Percentiles rank a stretch among this genome's conserved stretches.
phyloP scores from a whole-genome alignment of 1,139 yeast genomes.

The Sugiyamaella sp. region DNA sequence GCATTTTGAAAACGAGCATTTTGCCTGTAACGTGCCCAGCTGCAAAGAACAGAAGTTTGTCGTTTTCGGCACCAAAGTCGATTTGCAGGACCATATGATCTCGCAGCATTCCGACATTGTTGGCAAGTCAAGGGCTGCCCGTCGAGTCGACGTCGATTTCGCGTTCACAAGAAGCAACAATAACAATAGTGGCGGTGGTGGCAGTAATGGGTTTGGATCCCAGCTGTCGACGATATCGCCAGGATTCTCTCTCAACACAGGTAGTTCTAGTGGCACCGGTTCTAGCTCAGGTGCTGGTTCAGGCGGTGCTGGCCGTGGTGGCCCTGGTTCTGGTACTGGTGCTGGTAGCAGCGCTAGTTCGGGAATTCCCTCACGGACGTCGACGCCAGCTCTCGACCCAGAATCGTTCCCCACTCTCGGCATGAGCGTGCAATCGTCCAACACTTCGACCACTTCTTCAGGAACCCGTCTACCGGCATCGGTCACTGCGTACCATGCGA shows the following conservation, averaged over 20 bases:
- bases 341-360: conserved; percentile 33
- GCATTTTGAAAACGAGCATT: conserved; percentile 78
- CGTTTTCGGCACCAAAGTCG: conserved; percentile 85
- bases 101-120: conserved; percentile 71
- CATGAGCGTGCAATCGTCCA: conserved; percentile 11
- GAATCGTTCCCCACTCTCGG: conserved; percentile 39
- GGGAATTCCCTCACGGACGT: conserved; percentile 18
- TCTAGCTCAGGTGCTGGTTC: background rate
- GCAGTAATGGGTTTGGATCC: conserved; percentile 56
- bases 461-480: conserved; percentile 22
- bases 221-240: conserved; percentile 59
- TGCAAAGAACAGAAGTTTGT: conserved; percentile 91
- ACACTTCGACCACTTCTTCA: conserved; percentile 17
- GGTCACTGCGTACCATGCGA: conserved; percentile 31
- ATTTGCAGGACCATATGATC: conserved; percentile 84
- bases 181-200: conserved; percentile 24
- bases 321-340: conserved; percentile 16
- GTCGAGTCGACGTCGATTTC: conserved; percentile 37
- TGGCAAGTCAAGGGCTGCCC: conserved; percentile 37
- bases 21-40: conserved; percentile 73
- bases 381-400: conserved; percentile 16
- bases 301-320: conserved; percentile 16
- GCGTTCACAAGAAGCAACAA: conserved; percentile 17
- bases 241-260: background rate
- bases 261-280: background rate